Evolutionary conservation across 345 rosid genomes (phyloP).

Genomic region (Brassica rapa): DNA sequence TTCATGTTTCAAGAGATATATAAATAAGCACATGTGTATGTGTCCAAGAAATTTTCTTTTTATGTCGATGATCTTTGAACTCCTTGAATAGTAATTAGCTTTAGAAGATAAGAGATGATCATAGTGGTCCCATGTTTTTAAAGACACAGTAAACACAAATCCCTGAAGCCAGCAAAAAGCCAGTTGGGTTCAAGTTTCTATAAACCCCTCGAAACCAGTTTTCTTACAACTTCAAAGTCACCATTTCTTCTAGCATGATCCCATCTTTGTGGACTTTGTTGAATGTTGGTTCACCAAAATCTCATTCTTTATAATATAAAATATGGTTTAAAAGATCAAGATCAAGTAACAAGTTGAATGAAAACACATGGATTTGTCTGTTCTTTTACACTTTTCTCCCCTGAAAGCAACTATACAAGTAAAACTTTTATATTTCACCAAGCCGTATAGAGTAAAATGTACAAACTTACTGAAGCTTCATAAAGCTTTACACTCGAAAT

Average conservation of each 20-base stretch:
- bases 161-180: constrained; percentile 37
- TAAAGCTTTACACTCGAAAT: constrained; percentile 27
- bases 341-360: constrained; percentile 14
- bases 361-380: constrained; percentile 32
- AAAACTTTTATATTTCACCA: constrained; percentile 23
- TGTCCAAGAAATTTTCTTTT: constrained; percentile 36
- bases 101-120: constrained; percentile 28
- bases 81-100: constrained; percentile 19
- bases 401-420: constrained; percentile 21
- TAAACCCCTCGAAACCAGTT: constrained; percentile 31
- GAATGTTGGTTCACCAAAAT: constrained; percentile 21
- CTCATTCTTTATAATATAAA: constrained; percentile 1
- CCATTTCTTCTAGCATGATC: constrained; percentile 37
- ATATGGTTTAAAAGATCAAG: constrained; percentile 19
- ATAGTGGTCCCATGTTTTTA: constrained; percentile 32
- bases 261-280: constrained; percentile 39
- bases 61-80: constrained; percentile 32
- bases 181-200: constrained; percentile 43
- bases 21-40: not conserved
- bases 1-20: constrained; percentile 33
- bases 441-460: constrained; percentile 31
- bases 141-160: constrained; percentile 34
- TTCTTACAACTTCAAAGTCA: constrained; percentile 29
- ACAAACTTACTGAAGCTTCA: constrained; percentile 30
- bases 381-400: constrained; percentile 26